Percentiles rank a stretch among this genome's conserved stretches.
phyloP scores from a whole-genome alignment of 495 filamentous ascomycete genomes.

The Apodospora peruviana region DNA sequence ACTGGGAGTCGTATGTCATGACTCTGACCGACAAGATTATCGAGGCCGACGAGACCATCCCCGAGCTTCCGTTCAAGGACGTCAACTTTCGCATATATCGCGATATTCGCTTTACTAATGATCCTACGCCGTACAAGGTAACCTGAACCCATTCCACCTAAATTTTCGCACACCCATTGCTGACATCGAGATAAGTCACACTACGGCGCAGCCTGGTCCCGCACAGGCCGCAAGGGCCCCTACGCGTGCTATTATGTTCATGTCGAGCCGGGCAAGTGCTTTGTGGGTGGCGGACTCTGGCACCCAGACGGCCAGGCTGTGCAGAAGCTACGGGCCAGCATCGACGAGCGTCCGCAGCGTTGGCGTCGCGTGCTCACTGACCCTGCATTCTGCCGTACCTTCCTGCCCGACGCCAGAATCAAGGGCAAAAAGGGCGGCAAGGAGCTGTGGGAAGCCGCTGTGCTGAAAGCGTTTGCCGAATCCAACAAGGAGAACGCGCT shows the following conservation, averaged over 20 bases:
- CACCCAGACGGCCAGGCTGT: conserved; percentile 60
- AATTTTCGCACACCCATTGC: not conserved
- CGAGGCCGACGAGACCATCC: conserved; percentile 69
- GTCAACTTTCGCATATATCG: conserved; percentile 83
- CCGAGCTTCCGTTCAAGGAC: conserved; percentile 77
- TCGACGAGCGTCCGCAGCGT: conserved; percentile 62
- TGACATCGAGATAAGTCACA: conserved; percentile 41
- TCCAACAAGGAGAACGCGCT: conserved; percentile 66
- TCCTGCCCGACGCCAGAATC: conserved; percentile 36
- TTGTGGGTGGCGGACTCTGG: conserved; percentile 73
- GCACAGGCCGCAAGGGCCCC: conserved; percentile 78
- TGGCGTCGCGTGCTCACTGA: conserved; percentile 62
- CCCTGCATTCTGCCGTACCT: conserved; percentile 51
- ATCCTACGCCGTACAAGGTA: conserved; percentile 84
- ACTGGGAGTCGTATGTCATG: conserved; percentile 73
- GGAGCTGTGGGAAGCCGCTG: conserved; percentile 1
- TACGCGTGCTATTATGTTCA: conserved; percentile 76
- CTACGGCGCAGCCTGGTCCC: conserved; percentile 80
- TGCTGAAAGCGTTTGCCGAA: conserved; percentile 61
- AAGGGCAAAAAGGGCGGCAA: conserved; percentile 41
- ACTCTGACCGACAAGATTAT: conserved; percentile 62
- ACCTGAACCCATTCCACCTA: conserved; percentile 19
- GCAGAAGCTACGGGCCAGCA: conserved; percentile 59
- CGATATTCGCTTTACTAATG: conserved; percentile 70
- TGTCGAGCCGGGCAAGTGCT: conserved; percentile 34